Base-by-base conservation (phyloP, 2,329 filamentous ascomycete genomes). In the Ophiocordyceps camponoti-saundersi region DNA sequence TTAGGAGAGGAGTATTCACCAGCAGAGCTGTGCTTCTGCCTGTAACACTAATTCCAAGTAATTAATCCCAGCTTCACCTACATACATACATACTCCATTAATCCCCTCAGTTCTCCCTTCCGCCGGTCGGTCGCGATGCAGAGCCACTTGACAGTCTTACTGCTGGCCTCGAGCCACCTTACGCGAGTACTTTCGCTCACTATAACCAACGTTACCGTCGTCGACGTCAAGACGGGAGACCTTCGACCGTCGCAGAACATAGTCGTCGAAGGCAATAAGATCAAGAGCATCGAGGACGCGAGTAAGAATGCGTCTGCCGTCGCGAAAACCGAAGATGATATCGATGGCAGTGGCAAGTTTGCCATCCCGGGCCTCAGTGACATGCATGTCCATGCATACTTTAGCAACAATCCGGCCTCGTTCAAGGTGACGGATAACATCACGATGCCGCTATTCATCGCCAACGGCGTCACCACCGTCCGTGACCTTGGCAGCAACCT, bases 401-500 rank as follows among this genome's bases (percentile, higher is more conserved):
- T 45, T n/a, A 45, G 30, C 32, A 45, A 45, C 44, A 15, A 45
- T 29, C 20, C 44, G 2, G 15, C 13, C 10, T 23, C 16, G 12
- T 45, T 45, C 32, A 13, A 32, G 16, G 13, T 40, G 3, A 15
- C 6, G 8, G 32, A 45, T 6, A 45, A 45, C 18, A 2, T 40
- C 3, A 45, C 44, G 20, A 23, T 45, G 16, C 44, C 44, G n/a
- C 30, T 40, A 5, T 39, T 39, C 12, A 11, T 45, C 21, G 30
- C 44, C 44, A 45, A 45, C 44, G 44, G 44, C 30, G 44, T 45
- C 6, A 45, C 44, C 15, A 26, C 21, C 21, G 30, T 45, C 32
- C 44, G 44, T 20, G 44, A 45, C 20, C 44, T 45, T 16, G 44
- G 44, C 44, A 45, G 44, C 32, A 45, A 45, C 21, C 16, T 45